Conservation (phyloP, 2,329 filamentous ascomycete genomes). For the Alternaria triticimaculans region DNA sequence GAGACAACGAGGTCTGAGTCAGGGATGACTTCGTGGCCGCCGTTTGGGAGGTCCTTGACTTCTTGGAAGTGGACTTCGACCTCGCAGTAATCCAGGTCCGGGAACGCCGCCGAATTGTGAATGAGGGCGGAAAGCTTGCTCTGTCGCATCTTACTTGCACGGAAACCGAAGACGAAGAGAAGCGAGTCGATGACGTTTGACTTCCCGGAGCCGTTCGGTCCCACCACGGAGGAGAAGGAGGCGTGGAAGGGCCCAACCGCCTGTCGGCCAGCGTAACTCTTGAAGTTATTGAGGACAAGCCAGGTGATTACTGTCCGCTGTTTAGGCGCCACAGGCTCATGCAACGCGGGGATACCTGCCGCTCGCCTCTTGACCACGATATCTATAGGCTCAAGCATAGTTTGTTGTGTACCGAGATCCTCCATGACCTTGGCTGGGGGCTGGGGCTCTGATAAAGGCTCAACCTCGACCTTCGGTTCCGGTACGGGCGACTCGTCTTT, state of each 20-base stretch:
- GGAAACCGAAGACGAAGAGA: constrained; percentile 98
- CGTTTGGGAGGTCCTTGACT: constrained; percentile 84
- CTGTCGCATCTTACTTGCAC: constrained; percentile 98
- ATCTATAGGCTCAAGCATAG: constrained; percentile 86
- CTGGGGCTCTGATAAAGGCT: constrained; percentile 51
- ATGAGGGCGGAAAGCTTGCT: constrained; percentile 98
- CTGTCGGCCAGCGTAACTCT: constrained; percentile 95
- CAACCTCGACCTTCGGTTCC: constrained; percentile 26
- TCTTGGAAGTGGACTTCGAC: constrained; percentile 97
- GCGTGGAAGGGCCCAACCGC: constrained; percentile 96
- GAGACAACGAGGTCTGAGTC: constrained; percentile 88
- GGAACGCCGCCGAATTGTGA: constrained; percentile 90
- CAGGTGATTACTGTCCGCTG: constrained; percentile 91
- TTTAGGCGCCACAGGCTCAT: constrained; percentile 79
- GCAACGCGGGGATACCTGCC: constrained; percentile 63
- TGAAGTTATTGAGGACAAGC: constrained; percentile 94
- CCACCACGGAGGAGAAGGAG: constrained; percentile 97
- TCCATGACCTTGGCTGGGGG: constrained; percentile 57
- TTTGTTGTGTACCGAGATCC: constrained; percentile 77
- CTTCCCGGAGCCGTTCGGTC: constrained; percentile 96
- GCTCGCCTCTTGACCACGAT: constrained; percentile 88
- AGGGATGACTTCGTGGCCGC: constrained; percentile 77
- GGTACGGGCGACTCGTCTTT: constrained; percentile 59
- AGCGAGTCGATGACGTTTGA: constrained; percentile 99
- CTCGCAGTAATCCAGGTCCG: constrained; percentile 88